Evolutionary conservation across 306 rosid species (phyloP).

Genomic region (Quillaja saponaria): DNA sequence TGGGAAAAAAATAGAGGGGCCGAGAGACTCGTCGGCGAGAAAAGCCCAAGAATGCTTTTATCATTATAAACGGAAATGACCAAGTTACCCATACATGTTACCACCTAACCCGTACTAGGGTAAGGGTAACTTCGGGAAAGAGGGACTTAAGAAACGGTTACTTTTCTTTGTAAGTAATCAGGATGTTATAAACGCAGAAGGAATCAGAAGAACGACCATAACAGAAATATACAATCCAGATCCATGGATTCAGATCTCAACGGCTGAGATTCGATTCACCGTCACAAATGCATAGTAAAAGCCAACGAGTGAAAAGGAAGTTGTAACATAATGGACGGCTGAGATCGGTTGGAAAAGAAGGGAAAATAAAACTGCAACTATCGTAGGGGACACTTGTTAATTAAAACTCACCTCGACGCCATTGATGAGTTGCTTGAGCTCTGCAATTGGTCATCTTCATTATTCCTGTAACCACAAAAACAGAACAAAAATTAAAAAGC

Average conservation of each 20-base stretch:
- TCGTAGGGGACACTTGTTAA: conserved; percentile 23
- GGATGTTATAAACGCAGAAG: conserved; percentile 17
- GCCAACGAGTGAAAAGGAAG: conserved; percentile 37
- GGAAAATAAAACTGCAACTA: conserved; percentile 9
- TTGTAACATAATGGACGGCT: conserved; percentile 29
- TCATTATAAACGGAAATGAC: conserved; percentile 26
- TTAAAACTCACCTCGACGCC: conserved; percentile 62
- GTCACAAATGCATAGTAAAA: conserved; percentile 21
- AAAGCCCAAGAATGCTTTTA: not conserved
- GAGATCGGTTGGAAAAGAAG: conserved; percentile 27
- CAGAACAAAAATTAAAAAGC: not conserved
- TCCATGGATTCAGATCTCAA: conserved; percentile 54
- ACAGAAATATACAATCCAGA: conserved; percentile 74
- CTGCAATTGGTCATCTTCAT: conserved; percentile 45
- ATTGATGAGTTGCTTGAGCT: conserved; percentile 77
- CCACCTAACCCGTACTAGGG: too few species aligned
- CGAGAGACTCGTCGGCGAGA: conserved; percentile 31
- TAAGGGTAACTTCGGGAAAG: conserved; percentile 40
- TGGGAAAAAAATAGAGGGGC: not conserved
- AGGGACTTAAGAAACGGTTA: conserved; percentile 32
- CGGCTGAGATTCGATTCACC: conserved; percentile 41
- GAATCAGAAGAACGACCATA: conserved; percentile 52
- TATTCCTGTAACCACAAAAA: conserved; percentile 38
- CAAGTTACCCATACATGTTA: not conserved
- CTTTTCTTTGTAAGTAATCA: not conserved